phyloP scores from a whole-genome alignment of 495 filamentous ascomycete species.

The Penicillium crystallinum region DNA sequence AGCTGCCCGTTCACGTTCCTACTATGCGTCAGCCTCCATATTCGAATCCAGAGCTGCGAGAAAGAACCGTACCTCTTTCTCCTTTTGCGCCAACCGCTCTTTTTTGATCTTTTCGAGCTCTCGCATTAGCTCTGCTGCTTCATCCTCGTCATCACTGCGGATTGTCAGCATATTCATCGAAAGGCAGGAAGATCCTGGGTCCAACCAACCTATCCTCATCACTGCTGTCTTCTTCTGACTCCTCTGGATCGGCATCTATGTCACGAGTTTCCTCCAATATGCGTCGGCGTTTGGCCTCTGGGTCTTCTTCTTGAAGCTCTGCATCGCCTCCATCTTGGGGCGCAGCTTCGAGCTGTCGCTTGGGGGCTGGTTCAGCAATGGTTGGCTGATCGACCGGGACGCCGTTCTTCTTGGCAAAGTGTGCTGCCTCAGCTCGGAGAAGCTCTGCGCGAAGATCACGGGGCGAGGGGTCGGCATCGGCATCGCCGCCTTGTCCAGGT shows the following conservation, averaged over 20 bases:
- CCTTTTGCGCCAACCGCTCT: constrained; percentile 79
- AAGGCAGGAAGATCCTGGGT: background rate
- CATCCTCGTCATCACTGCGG: constrained; percentile 70
- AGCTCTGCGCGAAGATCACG: constrained; percentile 91
- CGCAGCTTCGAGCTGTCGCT: constrained; percentile 61
- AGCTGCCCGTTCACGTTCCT: constrained; percentile 70
- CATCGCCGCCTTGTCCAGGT: constrained; percentile 82
- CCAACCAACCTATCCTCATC: constrained; percentile 58
- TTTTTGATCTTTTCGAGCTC: constrained; percentile 93
- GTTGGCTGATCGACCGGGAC: constrained; percentile 39
- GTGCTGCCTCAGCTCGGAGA: constrained; percentile 76
- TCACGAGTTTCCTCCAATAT: constrained; percentile 85
- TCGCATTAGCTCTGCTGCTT: constrained; percentile 82
- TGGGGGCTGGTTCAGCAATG: constrained; percentile 40
- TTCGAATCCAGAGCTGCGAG: background rate
- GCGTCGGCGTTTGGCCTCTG: constrained; percentile 76
- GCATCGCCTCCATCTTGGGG: constrained; percentile 24
- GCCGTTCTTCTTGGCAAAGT: constrained; percentile 80
- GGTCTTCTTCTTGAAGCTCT: constrained; percentile 50
- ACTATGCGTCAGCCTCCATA: constrained; percentile 7
- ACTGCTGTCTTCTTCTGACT: constrained; percentile 62
- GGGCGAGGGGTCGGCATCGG: constrained; percentile 50
- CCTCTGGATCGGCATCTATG: constrained; percentile 85
- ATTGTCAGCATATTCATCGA: constrained; percentile 9
- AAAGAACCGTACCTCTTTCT: constrained; percentile 58